Conservation (phyloP, 2,329 filamentous ascomycete species). For the Leptographium lundbergii region DNA sequence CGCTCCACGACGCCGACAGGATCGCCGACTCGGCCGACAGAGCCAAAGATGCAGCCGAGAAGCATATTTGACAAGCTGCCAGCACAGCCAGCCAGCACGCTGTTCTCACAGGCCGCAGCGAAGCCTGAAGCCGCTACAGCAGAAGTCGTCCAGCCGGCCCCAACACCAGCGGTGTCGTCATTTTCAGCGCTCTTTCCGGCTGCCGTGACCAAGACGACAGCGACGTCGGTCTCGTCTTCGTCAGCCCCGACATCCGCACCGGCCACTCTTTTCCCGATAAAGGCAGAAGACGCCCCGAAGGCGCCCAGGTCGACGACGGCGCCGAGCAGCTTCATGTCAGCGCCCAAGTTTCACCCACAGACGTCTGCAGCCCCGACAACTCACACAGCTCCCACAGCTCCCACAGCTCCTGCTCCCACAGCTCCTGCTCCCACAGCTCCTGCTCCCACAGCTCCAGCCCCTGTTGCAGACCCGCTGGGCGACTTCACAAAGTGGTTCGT, state of each 20-base stretch:
- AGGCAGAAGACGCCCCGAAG: no score
- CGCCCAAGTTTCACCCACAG: neutral
- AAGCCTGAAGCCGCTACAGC: neutral
- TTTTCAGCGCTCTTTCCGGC: constrained; percentile 2
- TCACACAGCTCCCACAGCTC: neutral
- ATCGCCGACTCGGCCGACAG: neutral
- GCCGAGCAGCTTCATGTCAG: neutral
- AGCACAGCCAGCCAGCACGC: neutral
- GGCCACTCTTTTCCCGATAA: neutral
- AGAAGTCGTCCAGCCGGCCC: neutral
- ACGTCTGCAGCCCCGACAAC: no score
- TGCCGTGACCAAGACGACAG: neutral
- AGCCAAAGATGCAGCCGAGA: neutral
- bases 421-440: no score
- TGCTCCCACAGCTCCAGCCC: neutral
- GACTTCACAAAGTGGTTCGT: constrained; percentile 44
- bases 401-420: neutral
- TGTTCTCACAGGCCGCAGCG: neutral
- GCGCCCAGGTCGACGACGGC: neutral
- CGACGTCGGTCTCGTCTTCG: neutral
- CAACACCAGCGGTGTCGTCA: neutral
- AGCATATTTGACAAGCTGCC: neutral
- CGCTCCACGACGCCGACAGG: neutral
- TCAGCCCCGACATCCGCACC: neutral
- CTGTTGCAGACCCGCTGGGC: constrained; percentile 27